Conservation (phyloP, 805 yeast genomes). For the Debaryomyces hansenii region DNA sequence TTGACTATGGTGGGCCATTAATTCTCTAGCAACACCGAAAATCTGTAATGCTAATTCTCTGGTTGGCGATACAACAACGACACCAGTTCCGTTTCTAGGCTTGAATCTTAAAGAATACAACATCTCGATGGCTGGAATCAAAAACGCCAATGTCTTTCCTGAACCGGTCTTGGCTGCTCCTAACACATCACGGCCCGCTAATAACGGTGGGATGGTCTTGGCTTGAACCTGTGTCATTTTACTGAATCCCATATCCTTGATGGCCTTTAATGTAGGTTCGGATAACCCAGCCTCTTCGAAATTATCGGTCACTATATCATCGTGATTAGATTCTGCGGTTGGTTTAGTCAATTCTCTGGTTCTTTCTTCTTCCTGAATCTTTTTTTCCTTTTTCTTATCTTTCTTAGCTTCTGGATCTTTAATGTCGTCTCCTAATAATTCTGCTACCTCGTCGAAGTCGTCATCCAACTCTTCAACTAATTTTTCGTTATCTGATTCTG, state of each 20-base stretch:
- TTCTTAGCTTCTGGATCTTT: conserved; percentile 40
- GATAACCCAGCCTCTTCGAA: conserved; percentile 59
- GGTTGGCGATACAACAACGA: conserved; percentile 92
- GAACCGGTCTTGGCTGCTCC: conserved; percentile 99
- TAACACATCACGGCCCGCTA: conserved; percentile 95
- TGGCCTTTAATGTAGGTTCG: conserved; percentile 77
- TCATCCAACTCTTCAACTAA: conserved; percentile 55
- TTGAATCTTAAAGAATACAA: conserved; percentile 88
- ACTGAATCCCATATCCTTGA: conserved; percentile 84
- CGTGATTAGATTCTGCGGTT: conserved; percentile 25
- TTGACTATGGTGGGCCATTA: conserved; percentile 87
- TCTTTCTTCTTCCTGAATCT: conserved; percentile 19
- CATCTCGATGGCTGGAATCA: conserved; percentile 93
- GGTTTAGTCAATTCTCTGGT: conserved; percentile 30
- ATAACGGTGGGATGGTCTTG: conserved; percentile 91
- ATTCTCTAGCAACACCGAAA: conserved; percentile 95
- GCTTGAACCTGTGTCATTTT: conserved; percentile 95
- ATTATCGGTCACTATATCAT: conserved; percentile 28
- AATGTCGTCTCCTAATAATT: conserved; percentile 46
- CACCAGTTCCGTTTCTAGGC: conserved; percentile 98
- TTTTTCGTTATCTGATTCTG: conserved; percentile 38
- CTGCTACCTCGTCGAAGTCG: conserved; percentile 59
- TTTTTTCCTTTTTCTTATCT: conserved; percentile 18
- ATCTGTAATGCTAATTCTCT: conserved; percentile 97
- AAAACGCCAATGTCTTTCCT: conserved; percentile 94